Percentiles rank a stretch among this genome's conserved stretches.
Evolutionary conservation across 108 stramenopile species (phyloP).

Genomic region (Skeletonema costatum): DNA sequence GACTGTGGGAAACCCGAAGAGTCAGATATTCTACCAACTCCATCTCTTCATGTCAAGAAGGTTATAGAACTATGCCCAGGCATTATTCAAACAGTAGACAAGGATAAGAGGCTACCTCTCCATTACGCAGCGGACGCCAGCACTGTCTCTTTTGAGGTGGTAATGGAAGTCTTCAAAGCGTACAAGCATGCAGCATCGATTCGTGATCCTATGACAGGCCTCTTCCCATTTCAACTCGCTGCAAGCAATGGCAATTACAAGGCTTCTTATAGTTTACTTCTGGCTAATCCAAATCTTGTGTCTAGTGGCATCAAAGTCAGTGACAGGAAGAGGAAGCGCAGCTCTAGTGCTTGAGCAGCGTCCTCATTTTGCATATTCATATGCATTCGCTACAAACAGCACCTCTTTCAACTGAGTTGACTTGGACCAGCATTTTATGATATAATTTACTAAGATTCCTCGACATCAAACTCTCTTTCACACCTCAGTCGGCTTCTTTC

Average conservation of each 20-base stretch:
- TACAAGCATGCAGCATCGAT: not conserved
- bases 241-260: too few relatives aligned
- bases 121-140: not conserved
- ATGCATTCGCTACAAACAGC: too few relatives aligned
- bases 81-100: not conserved
- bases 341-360: not conserved
- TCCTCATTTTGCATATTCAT: not conserved
- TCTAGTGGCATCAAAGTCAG: not conserved
- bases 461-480: too few relatives aligned
- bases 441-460: too few relatives aligned
- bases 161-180: constrained; percentile 2
- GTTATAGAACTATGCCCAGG: not conserved
- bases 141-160: not conserved
- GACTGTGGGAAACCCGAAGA: not conserved
- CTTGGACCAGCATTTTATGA: too few relatives aligned
- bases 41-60: not conserved
- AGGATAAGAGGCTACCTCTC: not conserved
- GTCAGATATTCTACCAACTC: not conserved
- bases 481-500: too few relatives aligned
- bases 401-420: too few relatives aligned
- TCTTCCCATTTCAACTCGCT: not conserved
- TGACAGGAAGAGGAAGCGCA: not conserved
- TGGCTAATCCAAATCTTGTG: not conserved
- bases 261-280: too few relatives aligned
- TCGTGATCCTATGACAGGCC: not conserved